Conservation (phyloP, 169 alveolate genomes). For the Babesia bigemina region DNA sequence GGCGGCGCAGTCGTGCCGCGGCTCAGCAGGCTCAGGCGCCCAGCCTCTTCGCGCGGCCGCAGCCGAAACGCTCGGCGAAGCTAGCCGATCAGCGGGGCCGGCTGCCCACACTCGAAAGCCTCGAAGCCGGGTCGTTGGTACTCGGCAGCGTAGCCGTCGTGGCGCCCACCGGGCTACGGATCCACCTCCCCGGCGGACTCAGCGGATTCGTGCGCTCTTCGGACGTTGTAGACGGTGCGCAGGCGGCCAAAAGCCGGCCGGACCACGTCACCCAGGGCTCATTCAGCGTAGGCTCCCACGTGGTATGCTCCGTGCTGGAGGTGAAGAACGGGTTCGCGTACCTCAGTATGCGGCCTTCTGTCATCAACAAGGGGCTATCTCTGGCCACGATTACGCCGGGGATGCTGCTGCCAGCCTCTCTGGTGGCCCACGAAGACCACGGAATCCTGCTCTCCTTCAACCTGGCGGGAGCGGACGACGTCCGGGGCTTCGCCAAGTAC, state of each 20-base stretch:
- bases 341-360: conserved; percentile 61
- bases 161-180: conserved; percentile 42
- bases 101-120: conserved; percentile 47
- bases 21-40: background rate
- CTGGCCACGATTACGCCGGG: conserved; percentile 34
- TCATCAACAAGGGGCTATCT: conserved; percentile 46
- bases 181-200: conserved; percentile 53
- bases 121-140: conserved; percentile 55
- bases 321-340: conserved; percentile 37
- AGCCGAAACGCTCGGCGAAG: conserved; percentile 23
- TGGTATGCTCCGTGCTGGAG: conserved; percentile 61
- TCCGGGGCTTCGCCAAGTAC: conserved; percentile 48
- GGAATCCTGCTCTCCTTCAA: conserved; percentile 44
- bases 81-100: background rate
- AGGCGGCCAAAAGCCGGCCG: conserved; percentile 10
- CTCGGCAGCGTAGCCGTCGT: conserved; percentile 65
- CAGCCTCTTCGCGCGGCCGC: background rate
- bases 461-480: background rate
- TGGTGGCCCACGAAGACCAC: conserved; percentile 57
- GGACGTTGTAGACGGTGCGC: conserved; percentile 40
- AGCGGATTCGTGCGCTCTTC: conserved; percentile 52
- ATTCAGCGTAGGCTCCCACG: conserved; percentile 55
- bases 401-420: conserved; percentile 54
- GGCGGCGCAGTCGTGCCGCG: conserved; percentile 11
- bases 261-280: conserved; percentile 8